Evolutionary conservation across 1,284 basidiomycete species (phyloP), one percentile per base, ranked within the genome.

Genomic region (Flammula alnicola): DNA sequence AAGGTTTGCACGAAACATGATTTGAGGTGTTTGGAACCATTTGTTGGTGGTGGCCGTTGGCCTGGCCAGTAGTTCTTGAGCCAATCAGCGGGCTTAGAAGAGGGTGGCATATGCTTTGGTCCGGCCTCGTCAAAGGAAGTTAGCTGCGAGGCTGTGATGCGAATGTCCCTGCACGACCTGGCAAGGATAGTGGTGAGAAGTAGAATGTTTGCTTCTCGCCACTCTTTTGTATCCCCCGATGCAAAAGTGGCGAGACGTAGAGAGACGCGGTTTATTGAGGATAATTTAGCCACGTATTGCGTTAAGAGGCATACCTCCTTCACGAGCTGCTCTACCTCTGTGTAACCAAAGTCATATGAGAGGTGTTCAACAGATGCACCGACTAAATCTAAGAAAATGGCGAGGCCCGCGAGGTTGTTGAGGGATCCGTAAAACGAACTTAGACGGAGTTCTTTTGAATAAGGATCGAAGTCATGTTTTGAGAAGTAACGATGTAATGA

Each of bases 261-360:
- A 16, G 42, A 40, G 4, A 45, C 51, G 30, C 16, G 27, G n/a
- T 46, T 44, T 17, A 57, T 40, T 1, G 53, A 50, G 6, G 50
- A 46, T 4, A 54, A 35, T 25, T 57, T 57, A 17, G 36, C 12
- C 12, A 57, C 39, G 17, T 51, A 55, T 31, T 38, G 30, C 5
- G 43, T 55, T 11, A 57, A 31, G 9, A 55, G 19, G 12, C 47
- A 41, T 10, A 57, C 36, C 25, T 53, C 50, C 31, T 44, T 33
- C 7, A 52, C 16, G 9, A 52, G 45, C 17, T 44, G 26, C 5
- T 33, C 39, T 11, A 29, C 30, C n/a, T 51, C 38, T 16, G 44
- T 36, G 31, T 46, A 49, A 10, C 56, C 56, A 26, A 44, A 55
- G 35, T 57, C 52, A 47, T 57, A 57, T 7, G 50, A 51, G 23